Evolutionary conservation across 192 early-diverging fungal species (phyloP), one percentile per base, ranked within the genome.

Genomic region (Coemansia erecta): DNA sequence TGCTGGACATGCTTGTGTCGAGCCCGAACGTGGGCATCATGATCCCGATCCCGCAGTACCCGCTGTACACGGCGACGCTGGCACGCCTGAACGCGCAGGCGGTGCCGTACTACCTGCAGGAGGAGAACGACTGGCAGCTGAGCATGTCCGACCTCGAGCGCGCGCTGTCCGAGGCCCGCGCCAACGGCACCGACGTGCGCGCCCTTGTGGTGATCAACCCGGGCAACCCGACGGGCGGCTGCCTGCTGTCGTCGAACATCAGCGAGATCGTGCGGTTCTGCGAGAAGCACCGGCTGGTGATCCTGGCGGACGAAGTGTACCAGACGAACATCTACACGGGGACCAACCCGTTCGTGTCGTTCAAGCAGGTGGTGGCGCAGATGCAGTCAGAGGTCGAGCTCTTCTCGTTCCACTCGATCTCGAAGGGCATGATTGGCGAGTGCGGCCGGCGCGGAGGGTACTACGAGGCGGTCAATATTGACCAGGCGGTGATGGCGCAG

Each of bases 21-120:
- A 68, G 90, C 70, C 60, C 64, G 31, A 81, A 90, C 23, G 88
- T 93, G 41, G 97, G 97, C 28, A 91, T 99, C 68, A 94, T 99
- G 95, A 98, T 98, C 63, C 97, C 97, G 21, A 94, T 99, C 53
- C 97, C 97, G 35, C 97, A 99, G 70, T 99, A 99, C 67, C 97
- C 97, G 50, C 86, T 99, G 24, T 99, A 99, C 83, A 91, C 92
- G 11, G 97, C 95, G 24, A 89, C 93, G 0, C 81, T 99, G 46
- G 84, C 91, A 2, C 83, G 94, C 18, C 85, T 90, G 64, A 82
- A 91, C 60, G 94, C 91, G n/a, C 81, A 85, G 9, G 85, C 89
- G 24, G 93, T 98, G 6, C 93, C 90, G 21, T 99, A 99, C 77
- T 95, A 91, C 56, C 70, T 99, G 49, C 84, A 95, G 72, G 97